Conservation (phyloP, 2,329 filamentous ascomycete genomes). For the Colletotrichum kahawae region DNA sequence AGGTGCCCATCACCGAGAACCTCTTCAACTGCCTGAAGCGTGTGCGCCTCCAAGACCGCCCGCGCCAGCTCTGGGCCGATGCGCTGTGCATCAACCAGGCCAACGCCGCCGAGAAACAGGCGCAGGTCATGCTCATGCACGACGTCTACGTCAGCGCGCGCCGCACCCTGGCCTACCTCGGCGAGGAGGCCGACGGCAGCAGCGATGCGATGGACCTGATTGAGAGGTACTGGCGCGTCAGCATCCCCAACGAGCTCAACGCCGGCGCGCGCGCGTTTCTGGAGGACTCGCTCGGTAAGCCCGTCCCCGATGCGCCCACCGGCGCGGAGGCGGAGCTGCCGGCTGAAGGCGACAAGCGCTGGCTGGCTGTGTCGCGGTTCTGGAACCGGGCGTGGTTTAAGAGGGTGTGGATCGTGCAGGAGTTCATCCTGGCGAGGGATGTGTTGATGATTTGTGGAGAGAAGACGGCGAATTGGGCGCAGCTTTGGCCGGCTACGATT, state of each 20-base stretch:
- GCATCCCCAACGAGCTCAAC: slow-evolving; percentile 8
- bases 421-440: slow-evolving; percentile 27
- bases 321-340: slow-evolving; percentile 2
- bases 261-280: slow-evolving; percentile 12
- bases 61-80: slow-evolving; percentile 23
- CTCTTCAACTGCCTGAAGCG: slow-evolving; percentile 13
- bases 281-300: not conserved
- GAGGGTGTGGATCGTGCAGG: slow-evolving; percentile 32
- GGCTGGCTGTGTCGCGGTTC: slow-evolving; percentile 17
- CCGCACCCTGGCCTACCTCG: slow-evolving; percentile 33
- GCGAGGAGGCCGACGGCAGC: slow-evolving; percentile 20
- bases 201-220: slow-evolving; percentile 10
- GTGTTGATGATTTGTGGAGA: slow-evolving; percentile 29
- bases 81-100: slow-evolving; percentile 27
- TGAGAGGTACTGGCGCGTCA: slow-evolving; percentile 14
- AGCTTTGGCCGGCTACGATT: slow-evolving; percentile 15
- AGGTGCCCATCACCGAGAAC: slow-evolving; percentile 13
- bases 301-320: not conserved
- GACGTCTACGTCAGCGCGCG: slow-evolving; percentile 27
- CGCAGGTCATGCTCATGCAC: slow-evolving; percentile 20
- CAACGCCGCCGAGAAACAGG: slow-evolving; percentile 15
- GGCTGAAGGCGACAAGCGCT: not conserved
- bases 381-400: slow-evolving; percentile 29
- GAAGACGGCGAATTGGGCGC: slow-evolving; percentile 1
- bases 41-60: slow-evolving; percentile 2